Conservation (phyloP, 352 stramenopile species). For the Globisporangium echinulatum region DNA sequence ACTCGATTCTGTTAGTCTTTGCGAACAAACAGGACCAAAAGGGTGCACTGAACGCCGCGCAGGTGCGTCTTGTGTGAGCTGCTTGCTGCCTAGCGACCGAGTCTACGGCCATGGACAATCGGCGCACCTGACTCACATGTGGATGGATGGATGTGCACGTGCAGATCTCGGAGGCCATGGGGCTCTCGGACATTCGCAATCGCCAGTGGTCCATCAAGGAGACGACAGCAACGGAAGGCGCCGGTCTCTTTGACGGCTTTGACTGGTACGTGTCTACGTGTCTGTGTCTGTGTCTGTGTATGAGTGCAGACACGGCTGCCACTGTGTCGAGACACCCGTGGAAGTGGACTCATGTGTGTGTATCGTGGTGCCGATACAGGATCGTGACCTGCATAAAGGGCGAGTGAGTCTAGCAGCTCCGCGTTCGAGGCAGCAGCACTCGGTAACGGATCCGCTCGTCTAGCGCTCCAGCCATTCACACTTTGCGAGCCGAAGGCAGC, state of each 20-base stretch:
- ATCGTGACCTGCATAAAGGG: constrained; percentile 89
- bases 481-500: too few relatives aligned
- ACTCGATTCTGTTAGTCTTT: constrained; percentile 99
- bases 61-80: constrained; percentile 34
- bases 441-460: too few relatives aligned
- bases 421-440: not conserved
- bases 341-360: not conserved
- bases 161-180: constrained; percentile 97
- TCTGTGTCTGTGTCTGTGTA: not conserved
- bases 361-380: constrained; percentile 22
- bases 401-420: constrained; percentile 32
- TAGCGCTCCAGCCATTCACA: too few relatives aligned
- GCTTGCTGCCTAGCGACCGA: too few relatives aligned
- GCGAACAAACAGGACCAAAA: constrained; percentile 99
- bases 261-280: constrained; percentile 86
- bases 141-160: not conserved
- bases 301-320: not conserved
- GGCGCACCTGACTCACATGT: too few relatives aligned
- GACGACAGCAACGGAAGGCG: constrained; percentile 96
- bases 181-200: constrained; percentile 97
- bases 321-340: not conserved
- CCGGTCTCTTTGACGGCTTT: constrained; percentile 99
- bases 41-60: constrained; percentile 85
- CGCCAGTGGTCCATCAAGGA: constrained; percentile 99
- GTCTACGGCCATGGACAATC: too few relatives aligned